These are phyloP conservation scores for Hansfordia pulvinata DNA, from an alignment of 2,329 filamentous ascomycete species.

Conservation along the genomic window DNA sequence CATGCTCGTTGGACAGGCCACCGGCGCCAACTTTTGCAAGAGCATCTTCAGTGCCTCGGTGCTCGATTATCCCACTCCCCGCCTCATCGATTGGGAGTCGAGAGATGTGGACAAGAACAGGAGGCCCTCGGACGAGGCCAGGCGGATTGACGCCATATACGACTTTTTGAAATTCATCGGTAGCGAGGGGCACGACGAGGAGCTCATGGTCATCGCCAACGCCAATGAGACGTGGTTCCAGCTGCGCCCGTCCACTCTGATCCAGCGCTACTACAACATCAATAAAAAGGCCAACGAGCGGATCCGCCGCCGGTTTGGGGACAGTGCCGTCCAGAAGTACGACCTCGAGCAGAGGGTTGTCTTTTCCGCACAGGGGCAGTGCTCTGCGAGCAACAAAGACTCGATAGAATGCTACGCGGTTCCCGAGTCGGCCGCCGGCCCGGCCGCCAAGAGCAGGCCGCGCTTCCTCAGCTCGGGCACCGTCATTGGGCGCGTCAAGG, in stretches of 20 bases:
- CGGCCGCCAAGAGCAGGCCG: constrained; percentile 3
- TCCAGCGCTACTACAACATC: constrained; percentile 6
- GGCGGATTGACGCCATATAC: too few species aligned
- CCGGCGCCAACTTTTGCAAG: constrained; percentile 2
- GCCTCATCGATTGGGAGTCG: constrained; percentile 5
- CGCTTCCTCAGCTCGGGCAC: constrained; percentile 7
- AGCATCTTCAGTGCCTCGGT: constrained; percentile 17
- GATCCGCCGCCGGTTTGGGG: constrained; percentile 1
- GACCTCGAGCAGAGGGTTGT: constrained; percentile 3
- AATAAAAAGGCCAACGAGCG: constrained; percentile 5
- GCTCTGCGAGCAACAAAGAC: constrained; percentile 2
- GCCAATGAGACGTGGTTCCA: constrained; percentile 10
- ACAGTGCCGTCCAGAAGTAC: neutral
- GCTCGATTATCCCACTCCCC: constrained; percentile 5
- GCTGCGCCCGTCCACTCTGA: constrained; percentile 5
- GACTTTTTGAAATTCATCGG: too few species aligned
- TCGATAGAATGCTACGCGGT: constrained; percentile 4
- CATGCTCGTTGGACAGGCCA: neutral
- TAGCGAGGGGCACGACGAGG: constrained; percentile 2
- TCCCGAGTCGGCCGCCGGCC: constrained; percentile 2
- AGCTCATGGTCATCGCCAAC: constrained; percentile 7
- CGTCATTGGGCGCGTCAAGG: constrained; percentile 5
- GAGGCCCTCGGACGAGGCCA: too few species aligned
- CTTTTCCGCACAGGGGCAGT: constrained; percentile 6
- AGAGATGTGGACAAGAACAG: constrained; percentile 2